Conservation (phyloP, 2,329 filamentous ascomycete species). For the Neofusicoccum sp. region DNA sequence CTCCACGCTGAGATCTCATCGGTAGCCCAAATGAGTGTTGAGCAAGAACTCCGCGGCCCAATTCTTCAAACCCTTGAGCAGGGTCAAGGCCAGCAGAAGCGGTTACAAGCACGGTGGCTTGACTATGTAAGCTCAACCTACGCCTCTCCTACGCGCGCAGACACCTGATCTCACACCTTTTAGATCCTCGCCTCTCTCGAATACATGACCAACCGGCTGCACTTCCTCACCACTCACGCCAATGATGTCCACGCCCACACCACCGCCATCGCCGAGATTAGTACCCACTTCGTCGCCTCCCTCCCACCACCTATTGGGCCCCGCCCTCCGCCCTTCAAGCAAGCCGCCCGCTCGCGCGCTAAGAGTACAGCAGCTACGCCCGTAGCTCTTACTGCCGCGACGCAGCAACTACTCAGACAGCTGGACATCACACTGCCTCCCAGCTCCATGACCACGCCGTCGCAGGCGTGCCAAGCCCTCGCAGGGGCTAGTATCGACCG, state of each 20-base stretch:
- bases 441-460: background rate
- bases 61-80: slow-evolving; percentile 46
- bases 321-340: slow-evolving; percentile 27
- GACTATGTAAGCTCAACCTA: slow-evolving; percentile 37
- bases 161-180: slow-evolving; percentile 18
- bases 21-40: slow-evolving; percentile 68
- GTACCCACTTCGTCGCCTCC: slow-evolving; percentile 27
- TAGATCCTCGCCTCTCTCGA: slow-evolving; percentile 41
- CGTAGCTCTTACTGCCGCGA: slow-evolving; percentile 28
- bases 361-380: slow-evolving; percentile 30
- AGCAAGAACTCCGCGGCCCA: slow-evolving; percentile 65
- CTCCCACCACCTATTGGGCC: slow-evolving; percentile 21
- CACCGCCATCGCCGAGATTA: slow-evolving; percentile 32
- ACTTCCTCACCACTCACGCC: slow-evolving; percentile 27
- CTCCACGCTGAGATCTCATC: slow-evolving; percentile 68
- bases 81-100: slow-evolving; percentile 33
- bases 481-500: slow-evolving; percentile 32
- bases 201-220: slow-evolving; percentile 40
- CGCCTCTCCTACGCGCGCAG: too few relatives aligned
- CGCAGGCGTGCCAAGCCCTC: slow-evolving; percentile 29
- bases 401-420: slow-evolving; percentile 35
- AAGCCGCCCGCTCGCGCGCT: slow-evolving; percentile 31
- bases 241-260: slow-evolving; percentile 30
- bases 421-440: slow-evolving; percentile 31
- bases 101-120: slow-evolving; percentile 41